Percentiles rank a stretch among this genome's conserved stretches.
phyloP scores from a whole-genome alignment of 441 rosid genomes.

The Pelargonium australe region DNA sequence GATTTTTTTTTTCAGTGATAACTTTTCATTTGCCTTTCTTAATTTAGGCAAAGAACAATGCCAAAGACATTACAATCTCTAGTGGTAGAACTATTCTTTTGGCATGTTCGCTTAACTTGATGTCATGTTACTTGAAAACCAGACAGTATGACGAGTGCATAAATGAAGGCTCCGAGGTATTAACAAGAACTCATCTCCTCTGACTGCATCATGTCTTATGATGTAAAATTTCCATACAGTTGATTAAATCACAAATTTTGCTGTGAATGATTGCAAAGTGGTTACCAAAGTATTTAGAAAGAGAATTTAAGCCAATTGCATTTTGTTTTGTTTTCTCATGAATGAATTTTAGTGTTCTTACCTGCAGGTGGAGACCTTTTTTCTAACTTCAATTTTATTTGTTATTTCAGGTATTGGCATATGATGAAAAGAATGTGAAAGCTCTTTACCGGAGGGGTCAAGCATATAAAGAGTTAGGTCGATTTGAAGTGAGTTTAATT shows the following conservation, averaged over 20 bases:
- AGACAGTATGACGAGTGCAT: conserved; percentile 60
- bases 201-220: neutral
- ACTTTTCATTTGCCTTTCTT: conserved; percentile 3
- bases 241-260: too few relatives aligned
- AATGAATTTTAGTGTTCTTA: neutral
- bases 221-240: too few relatives aligned
- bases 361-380: neutral
- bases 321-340: too few relatives aligned
- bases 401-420: conserved; percentile 54
- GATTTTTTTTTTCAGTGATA: conserved; percentile 12
- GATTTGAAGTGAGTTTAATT: conserved; percentile 53
- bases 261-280: too few relatives aligned
- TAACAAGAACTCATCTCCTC: neutral
- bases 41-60: conserved; percentile 71
- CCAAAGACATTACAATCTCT: conserved; percentile 54
- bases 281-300: too few relatives aligned
- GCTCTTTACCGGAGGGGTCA: conserved; percentile 95
- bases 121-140: conserved; percentile 92
- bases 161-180: conserved; percentile 84
- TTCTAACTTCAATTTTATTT: conserved; percentile 21
- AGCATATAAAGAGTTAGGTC: conserved; percentile 76
- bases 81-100: conserved; percentile 49
- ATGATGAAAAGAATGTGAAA: conserved; percentile 74
- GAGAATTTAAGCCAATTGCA: too few relatives aligned
- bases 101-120: conserved; percentile 84